Conservation (phyloP, 306 rosid genomes). For the Cucurbita ficifolia region DNA sequence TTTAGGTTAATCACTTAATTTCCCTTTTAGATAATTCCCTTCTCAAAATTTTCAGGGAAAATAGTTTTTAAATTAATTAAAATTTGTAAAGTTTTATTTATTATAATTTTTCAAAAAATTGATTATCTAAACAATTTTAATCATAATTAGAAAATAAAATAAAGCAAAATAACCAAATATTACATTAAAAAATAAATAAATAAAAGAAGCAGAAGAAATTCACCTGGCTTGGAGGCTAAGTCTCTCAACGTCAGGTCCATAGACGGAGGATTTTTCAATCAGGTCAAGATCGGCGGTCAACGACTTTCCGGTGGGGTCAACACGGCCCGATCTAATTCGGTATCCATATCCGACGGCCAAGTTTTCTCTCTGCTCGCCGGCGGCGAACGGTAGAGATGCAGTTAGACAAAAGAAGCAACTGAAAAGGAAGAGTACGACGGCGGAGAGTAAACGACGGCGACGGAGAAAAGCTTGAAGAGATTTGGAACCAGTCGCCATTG, state of each 20-base stretch:
- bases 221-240: constrained; percentile 56
- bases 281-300: constrained; percentile 50
- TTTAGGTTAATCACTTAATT: too few species aligned
- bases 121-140: too few species aligned
- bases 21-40: too few species aligned
- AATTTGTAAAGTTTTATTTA: too few species aligned
- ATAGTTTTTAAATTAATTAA: too few species aligned
- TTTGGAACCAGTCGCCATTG: background rate
- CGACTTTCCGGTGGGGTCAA: constrained; percentile 8
- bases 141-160: too few species aligned
- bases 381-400: background rate
- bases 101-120: too few species aligned
- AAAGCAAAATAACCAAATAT: too few species aligned
- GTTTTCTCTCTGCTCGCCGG: constrained; percentile 11
- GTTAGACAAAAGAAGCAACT: background rate
- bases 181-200: too few species aligned
- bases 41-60: too few species aligned
- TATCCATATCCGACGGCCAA: constrained; percentile 45
- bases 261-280: constrained; percentile 32
- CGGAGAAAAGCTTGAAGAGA: background rate
- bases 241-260: constrained; percentile 46
- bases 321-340: constrained; percentile 15
- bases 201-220: background rate
- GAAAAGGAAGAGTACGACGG: background rate
- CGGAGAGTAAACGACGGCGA: background rate